Evolutionary conservation across 1,284 basidiomycete species (phyloP), one percentile per base, ranked within the genome.

Genomic region (Heterobasidion parviporum): DNA sequence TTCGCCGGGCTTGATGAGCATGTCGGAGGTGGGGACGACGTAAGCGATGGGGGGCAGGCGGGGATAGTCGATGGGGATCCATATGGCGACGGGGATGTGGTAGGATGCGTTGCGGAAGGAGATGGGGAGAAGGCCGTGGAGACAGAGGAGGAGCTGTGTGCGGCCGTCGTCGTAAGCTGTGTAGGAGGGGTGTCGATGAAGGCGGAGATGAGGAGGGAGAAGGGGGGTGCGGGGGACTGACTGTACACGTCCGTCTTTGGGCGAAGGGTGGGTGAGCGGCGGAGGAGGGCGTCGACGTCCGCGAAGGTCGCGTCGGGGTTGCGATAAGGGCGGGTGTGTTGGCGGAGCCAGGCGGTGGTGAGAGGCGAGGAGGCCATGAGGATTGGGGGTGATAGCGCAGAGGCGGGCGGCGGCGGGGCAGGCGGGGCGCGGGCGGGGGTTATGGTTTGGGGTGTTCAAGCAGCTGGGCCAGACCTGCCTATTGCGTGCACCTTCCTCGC

Each of bases 231-330:
- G 54, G 51, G 34, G 52, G 56, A 70, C 72, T 70, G 71, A 94
- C 92, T 98, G 79, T 95, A 97, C 8, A 94, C 84, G 66, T 97
- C 94, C 0, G 93, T 92, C 72, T 94, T 94, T 57, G 92, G 92
- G 5, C 87, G 78, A 52, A 98, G 79, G 14, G 89, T 80, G 7
- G 80, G 74, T 63, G 80, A 81, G 46, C 78, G 72, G 32, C 71
- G 64, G 56, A 98, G 80, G 10, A 78, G 76, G 34, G 76, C 70
- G 67, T 91, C 81, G 57, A 93, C 76, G 68, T 97, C 87, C 9
- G 75, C 63, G 58, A 75, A 77, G 47, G 85, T 72, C 56, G 63
- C 58, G 59, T 88, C 83, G 33, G 68, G 70, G 58, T 82, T 68
- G 1, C 73, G 67, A 66, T 97, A 97, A 15, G 83, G 71, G 49